Base-by-base conservation (phyloP, 2,329 filamentous ascomycete species). In the Phyllosticta citrichinensis region DNA sequence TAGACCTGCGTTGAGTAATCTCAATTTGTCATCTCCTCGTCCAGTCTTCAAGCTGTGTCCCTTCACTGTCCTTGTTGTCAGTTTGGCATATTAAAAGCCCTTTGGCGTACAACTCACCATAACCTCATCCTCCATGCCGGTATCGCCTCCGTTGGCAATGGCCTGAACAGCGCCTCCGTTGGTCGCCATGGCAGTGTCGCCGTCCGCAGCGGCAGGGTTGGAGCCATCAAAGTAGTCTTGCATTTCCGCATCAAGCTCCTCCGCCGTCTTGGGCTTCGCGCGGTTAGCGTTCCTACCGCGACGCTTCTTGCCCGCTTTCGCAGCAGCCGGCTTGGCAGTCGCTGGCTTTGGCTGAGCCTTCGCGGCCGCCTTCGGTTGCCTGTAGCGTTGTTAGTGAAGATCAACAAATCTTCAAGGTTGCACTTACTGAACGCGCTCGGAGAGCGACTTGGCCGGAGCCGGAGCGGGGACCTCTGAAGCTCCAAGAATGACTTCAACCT, bases 181-280 rank as follows among this genome's bases (percentile, higher is more conserved):
- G 52, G 74, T 73, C 4, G 76, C 71, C 61, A 78, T 77, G 63
- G 73, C 75, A 52, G 69, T 71, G 58, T 75, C 75, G 12, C 73
- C 74, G 58, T 76, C 72, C 58, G 71, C 74, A 66, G 79, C 79
- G 58, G 75, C 77, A 65, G 76, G 71, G 57, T 66, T 68, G 56
- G 71, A 77, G 30, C 73, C 72, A 58, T 81, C 85, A 73, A 95
- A 97, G 79, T 99, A 99, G 75, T 97, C 94, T 20, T 85, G 87
- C 94, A 99, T 99, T 75, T 99, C 94, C 4, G 90, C 91, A 74
- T 99, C 94, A 25, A 99, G 85, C 78, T 99, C 92, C 73, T 96
- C 93, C 1, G 88, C 86, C 0, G 91, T 96, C 88, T 97, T 97
- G 79, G 81, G 77, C 76, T 85, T 95, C 80, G 75, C 79, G 64